phyloP scores from a whole-genome alignment of 1,284 basidiomycete species.

The Cerioporus squamosus region DNA sequence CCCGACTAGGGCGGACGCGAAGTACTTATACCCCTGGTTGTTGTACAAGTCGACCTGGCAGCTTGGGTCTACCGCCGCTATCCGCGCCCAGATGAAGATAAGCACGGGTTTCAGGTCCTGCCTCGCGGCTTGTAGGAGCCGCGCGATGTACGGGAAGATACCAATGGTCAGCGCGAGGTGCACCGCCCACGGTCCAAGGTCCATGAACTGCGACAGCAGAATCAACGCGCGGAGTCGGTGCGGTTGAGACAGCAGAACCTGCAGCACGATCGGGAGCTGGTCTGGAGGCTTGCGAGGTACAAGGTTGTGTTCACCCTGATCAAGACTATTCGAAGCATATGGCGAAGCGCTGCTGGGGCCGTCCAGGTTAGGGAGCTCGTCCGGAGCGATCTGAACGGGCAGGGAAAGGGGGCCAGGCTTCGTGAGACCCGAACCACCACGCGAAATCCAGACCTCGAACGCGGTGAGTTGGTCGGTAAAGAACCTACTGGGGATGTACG shows the following conservation, averaged over 20 bases:
- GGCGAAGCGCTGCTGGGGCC: constrained; percentile 15
- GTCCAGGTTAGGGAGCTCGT: constrained; percentile 30
- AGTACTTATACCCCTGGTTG: constrained; percentile 88
- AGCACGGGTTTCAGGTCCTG: constrained; percentile 96
- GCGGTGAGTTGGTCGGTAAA: constrained; percentile 97
- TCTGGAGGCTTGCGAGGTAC: constrained; percentile 91
- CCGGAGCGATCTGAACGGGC: constrained; percentile 47
- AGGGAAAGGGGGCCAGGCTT: constrained; percentile 76
- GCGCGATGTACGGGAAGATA: constrained; percentile 98
- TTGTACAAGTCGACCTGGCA: constrained; percentile 93
- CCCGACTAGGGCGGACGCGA: constrained; percentile 79
- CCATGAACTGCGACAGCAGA: constrained; percentile 96
- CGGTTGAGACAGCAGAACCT: constrained; percentile 95
- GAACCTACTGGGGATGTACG: constrained; percentile 90
- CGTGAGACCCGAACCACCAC: constrained; percentile 84
- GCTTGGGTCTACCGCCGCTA: constrained; percentile 92
- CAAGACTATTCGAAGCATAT: constrained; percentile 16
- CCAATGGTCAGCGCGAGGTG: constrained; percentile 97
- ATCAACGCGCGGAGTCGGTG: constrained; percentile 96
- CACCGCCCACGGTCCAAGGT: constrained; percentile 98
- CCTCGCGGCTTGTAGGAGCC: constrained; percentile 93
- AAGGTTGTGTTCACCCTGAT: constrained; percentile 54
- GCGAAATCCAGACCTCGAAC: constrained; percentile 97
- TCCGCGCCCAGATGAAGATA: constrained; percentile 99
- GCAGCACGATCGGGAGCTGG: constrained; percentile 96